These are phyloP conservation scores for Saururus chinensis DNA, from an alignment of 164 flowering plant species.

Conservation along the genomic window DNA sequence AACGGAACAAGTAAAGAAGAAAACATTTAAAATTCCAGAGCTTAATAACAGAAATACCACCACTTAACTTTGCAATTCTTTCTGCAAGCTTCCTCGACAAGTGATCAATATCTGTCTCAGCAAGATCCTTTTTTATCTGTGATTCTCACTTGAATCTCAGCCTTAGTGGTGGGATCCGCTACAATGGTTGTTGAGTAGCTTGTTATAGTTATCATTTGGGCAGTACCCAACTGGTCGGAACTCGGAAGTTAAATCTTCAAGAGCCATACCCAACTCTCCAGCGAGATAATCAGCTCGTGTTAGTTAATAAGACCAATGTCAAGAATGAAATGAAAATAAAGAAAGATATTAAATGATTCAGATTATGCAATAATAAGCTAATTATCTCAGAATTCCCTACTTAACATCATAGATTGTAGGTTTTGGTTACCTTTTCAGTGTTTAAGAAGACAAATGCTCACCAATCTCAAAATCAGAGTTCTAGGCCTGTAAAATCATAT, in stretches of 20 bases:
- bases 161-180: slow-evolving; percentile 64
- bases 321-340: slow-evolving; percentile 1
- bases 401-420: neutral
- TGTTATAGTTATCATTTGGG: slow-evolving; percentile 61
- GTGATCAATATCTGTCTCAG: slow-evolving; percentile 54
- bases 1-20: too few species aligned
- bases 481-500: neutral
- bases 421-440: neutral
- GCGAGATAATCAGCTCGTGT: slow-evolving; percentile 85
- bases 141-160: slow-evolving; percentile 80
- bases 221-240: slow-evolving; percentile 91
- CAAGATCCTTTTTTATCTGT: slow-evolving; percentile 84
- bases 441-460: neutral
- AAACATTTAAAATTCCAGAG: slow-evolving; percentile 15
- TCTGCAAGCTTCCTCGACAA: slow-evolving; percentile 56
- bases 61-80: slow-evolving; percentile 82
- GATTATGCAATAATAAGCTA: neutral
- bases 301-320: slow-evolving; percentile 7
- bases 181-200: slow-evolving; percentile 66
- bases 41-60: slow-evolving; percentile 86
- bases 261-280: slow-evolving; percentile 72
- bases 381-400: neutral
- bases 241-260: slow-evolving; percentile 64
- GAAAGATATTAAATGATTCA: neutral
- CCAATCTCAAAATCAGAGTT: neutral